phyloP scores from a whole-genome alignment of 2,329 filamentous ascomycete species.

The Mycosphaerella arachidis region DNA sequence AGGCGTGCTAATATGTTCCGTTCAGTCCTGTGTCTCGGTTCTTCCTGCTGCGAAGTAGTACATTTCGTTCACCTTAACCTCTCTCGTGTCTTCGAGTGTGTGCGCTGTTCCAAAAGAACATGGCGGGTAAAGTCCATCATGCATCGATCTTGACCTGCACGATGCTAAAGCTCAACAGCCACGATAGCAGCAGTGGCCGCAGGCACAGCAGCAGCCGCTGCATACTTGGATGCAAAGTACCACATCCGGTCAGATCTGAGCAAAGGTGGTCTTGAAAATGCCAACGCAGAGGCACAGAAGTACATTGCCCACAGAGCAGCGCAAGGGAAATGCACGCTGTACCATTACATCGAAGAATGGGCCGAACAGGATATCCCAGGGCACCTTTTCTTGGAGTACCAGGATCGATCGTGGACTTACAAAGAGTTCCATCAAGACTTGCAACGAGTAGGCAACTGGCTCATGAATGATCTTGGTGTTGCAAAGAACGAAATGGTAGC shows the following conservation, averaged over 20 bases:
- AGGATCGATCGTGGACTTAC: slow-evolving; percentile 59
- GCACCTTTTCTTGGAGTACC: slow-evolving; percentile 27
- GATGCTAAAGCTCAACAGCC: slow-evolving; percentile 1
- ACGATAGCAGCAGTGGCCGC: slow-evolving; percentile 25
- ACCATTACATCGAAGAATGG: slow-evolving; percentile 26
- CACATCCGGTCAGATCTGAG: slow-evolving; percentile 60
- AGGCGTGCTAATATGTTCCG: not conserved
- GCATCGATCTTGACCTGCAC: not conserved
- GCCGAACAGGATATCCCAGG: slow-evolving; percentile 19
- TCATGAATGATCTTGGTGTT: slow-evolving; percentile 54
- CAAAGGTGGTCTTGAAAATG: slow-evolving; percentile 20
- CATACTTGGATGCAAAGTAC: slow-evolving; percentile 66
- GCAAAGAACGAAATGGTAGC: slow-evolving; percentile 32
- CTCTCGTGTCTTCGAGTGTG: not conserved
- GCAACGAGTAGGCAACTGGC: slow-evolving; percentile 69
- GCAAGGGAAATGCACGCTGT: slow-evolving; percentile 21
- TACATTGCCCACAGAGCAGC: slow-evolving; percentile 21
- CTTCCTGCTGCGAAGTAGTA: not conserved
- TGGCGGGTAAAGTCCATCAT: not conserved
- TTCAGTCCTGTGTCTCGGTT: not conserved
- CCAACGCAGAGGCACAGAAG: slow-evolving; percentile 19
- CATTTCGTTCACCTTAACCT: too few species aligned
- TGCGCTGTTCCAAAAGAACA: not conserved
- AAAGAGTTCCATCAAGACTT: slow-evolving; percentile 64
- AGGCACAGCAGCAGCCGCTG: slow-evolving; percentile 30